A percentile compares a stretch with the other conserved stretches of the same genome.
Conservation (phyloP, 768 basidiomycete genomes). For the Kwoniella bestiolae region DNA sequence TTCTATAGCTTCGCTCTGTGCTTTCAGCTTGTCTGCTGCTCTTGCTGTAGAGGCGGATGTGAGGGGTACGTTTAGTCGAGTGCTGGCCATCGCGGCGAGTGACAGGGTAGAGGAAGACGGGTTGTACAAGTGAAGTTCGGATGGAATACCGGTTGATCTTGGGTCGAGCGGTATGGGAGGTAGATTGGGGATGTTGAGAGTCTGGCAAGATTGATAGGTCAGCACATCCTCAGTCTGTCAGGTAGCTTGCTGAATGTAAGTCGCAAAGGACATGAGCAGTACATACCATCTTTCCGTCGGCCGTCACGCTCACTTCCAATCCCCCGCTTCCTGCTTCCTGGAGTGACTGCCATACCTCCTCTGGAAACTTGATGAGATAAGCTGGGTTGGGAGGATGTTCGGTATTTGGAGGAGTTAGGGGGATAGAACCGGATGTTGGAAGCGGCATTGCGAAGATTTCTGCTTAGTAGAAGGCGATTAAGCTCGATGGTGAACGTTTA, state of each 20-base stretch:
- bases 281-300: conserved; percentile 30
- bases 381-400: conserved; percentile 25
- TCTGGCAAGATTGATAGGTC: conserved; percentile 12
- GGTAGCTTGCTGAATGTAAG: background rate
- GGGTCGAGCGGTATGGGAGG: conserved; percentile 28
- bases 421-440: conserved; percentile 12
- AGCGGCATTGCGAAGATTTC: conserved; percentile 11
- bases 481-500: no score
- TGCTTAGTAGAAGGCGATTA: background rate
- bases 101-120: conserved; percentile 16
- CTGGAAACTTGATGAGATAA: conserved; percentile 38
- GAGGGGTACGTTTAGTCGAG: conserved; percentile 40
- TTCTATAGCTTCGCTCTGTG: conserved; percentile 30
- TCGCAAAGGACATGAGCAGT: background rate
- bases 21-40: conserved; percentile 30
- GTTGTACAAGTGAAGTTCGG: conserved; percentile 37
- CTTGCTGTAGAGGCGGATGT: conserved; percentile 22
- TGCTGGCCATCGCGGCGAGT: conserved; percentile 24
- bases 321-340: conserved; percentile 10
- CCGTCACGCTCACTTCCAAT: conserved; percentile 18
- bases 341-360: conserved; percentile 37
- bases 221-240: background rate
- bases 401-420: conserved; percentile 1
- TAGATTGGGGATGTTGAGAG: conserved; percentile 27
- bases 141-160: conserved; percentile 21